Base-by-base conservation (phyloP, 1,139 yeast species). In the Pichia sp. region DNA sequence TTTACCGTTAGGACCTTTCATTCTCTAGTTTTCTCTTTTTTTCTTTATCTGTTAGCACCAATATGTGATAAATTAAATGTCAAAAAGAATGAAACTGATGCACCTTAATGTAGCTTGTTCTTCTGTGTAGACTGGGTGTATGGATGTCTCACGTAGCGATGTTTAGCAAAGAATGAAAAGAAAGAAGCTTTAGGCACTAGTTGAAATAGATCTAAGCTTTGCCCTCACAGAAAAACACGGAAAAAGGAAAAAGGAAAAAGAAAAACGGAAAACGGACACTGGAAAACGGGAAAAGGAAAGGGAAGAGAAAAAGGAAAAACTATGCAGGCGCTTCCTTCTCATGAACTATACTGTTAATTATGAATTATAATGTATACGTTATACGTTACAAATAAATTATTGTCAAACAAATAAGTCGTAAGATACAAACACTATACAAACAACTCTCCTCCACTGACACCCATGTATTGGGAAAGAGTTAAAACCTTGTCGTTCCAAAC, bases 1-100 rank as follows among this genome's bases (percentile, higher is more conserved):
- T 66, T 87, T 81, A 70, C 85, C 87, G 71, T 90, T 90, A 49
- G 96, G 83, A 65, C 90, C 96, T 71, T 98, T 84, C 99, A 93
- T 90, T 44, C 3, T 47, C 4, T 44, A 11, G 9, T 34, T 7
- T 34, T 3, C 13, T 34, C 8, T 7, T 34, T 7, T 13, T 31
- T 13, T 33, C 6, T n/a, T 33, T 33, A 16, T 18, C 10, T 18
- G 9, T 18, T 18, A 11, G 3, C 39, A 36, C 19, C 13, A 36
- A 36, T n/a, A 36, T 18, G 13, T 36, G 22, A 18, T 36, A 5
- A 18, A 18, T 36, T 10, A 19, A 4, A 14, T 19, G 19, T 13
- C 31, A 42, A 42, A 28, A 28, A 29, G 14, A 29, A 36, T 19
- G 11, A 36, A 18, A 18, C 16, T 34, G 18, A 18, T 34, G 13